Evolutionary conservation across 441 rosid genomes (phyloP), one percentile per base, ranked within the genome.

Genomic region (Francoa sonchifolia): DNA sequence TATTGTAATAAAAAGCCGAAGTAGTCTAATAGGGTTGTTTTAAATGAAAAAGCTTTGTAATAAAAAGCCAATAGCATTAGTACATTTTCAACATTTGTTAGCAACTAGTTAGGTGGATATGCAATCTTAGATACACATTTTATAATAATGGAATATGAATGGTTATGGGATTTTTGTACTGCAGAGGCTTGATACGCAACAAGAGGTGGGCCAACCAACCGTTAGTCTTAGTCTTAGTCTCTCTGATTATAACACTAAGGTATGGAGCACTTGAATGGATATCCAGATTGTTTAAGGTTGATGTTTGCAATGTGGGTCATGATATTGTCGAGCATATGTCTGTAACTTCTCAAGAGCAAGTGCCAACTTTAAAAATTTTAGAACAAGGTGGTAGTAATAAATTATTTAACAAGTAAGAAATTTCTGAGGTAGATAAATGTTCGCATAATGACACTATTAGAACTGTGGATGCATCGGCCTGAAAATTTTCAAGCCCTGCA

Each of bases 381-480:
- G 79, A 62, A 52, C 54, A 42, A 31, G 65, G 39, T 55, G 46
- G 14, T 48, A 43, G 55, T 35, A 31, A 29, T 55, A 39, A 50
- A 40, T 52, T 63, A 45, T 43, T 58, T 32, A 14, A 43, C 25
- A 47, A 27, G 13, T 35, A 13, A 14, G 34, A 44, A 17, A 39
- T 50, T 57, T 41, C 42, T 5, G 54, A 47, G 36, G 70, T 59
- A 51, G 55, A 58, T 42, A 34, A 14, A 20, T 18, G 33, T 52
- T 68, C 51, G 38, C 26, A 6, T 33, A 32, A 37, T 50, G 78
- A 59, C 44, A 66, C 40, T 33, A 50, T 31, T 50, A 52, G 54
- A 61, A 50, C 55, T 42, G 22, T 50, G 53, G 72, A 69, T 65
- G 59, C 56, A 49, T 67, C 66, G 46, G 39, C 74, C 52, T 41